Conservation (phyloP, 192 early-diverging fungal species). For the Gigaspora rosea region DNA sequence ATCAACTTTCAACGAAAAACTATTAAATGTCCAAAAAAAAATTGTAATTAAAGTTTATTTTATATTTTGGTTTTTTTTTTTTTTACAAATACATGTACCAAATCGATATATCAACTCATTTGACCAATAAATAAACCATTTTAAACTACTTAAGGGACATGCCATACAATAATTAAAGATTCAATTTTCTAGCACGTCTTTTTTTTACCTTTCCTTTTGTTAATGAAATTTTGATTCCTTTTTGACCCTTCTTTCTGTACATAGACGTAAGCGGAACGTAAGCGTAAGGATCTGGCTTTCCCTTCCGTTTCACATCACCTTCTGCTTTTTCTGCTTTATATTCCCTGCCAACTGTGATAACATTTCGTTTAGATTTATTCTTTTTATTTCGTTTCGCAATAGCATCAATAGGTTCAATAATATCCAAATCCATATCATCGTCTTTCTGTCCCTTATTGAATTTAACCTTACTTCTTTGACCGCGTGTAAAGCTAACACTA, state of each 20-base stretch:
- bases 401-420: constrained; percentile 48
- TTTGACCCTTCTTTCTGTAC: constrained; percentile 16
- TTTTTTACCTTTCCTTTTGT: not conserved
- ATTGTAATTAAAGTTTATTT: too few species aligned
- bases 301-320: constrained; percentile 91
- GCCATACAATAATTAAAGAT: too few species aligned
- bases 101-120: too few species aligned
- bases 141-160: too few species aligned
- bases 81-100: too few species aligned
- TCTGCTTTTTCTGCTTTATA: constrained; percentile 85
- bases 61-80: too few species aligned
- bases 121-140: too few species aligned
- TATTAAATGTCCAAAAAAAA: too few species aligned
- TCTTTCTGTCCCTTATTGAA: constrained; percentile 77
- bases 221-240: constrained; percentile 13
- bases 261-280: constrained; percentile 80
- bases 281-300: constrained; percentile 90
- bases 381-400: constrained; percentile 39
- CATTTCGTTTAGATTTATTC: constrained; percentile 34
- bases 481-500: constrained; percentile 85
- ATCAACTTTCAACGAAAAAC: too few species aligned
- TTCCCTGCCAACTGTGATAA: constrained; percentile 65
- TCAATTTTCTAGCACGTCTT: too few species aligned
- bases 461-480: constrained; percentile 83
- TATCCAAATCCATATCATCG: constrained; percentile 69